Conservation (phyloP, 352 stramenopile species). For the Globisporangium middletonii region DNA sequence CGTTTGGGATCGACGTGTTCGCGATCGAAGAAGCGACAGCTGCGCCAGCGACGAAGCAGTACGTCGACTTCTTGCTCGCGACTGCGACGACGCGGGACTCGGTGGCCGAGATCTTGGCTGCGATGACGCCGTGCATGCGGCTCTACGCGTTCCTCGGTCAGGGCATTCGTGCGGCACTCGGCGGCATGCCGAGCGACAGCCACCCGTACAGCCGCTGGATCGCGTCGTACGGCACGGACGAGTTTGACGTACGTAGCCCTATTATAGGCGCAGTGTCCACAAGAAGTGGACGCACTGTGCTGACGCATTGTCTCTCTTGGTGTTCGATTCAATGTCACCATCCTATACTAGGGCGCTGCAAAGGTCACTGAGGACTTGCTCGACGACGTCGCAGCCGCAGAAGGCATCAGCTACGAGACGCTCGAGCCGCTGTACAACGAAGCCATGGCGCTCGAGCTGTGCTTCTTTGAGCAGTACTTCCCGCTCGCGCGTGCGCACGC, state of each 20-base stretch:
- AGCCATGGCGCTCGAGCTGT: slow-evolving; percentile 47
- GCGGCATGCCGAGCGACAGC: not conserved
- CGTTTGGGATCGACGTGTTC: slow-evolving; percentile 38
- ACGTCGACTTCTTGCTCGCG: slow-evolving; percentile 42
- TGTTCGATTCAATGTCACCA: not conserved
- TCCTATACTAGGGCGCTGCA: slow-evolving; percentile 15
- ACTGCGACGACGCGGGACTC: slow-evolving; percentile 27
- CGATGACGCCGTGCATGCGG: slow-evolving; percentile 48
- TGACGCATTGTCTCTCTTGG: not conserved
- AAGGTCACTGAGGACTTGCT: slow-evolving; percentile 27
- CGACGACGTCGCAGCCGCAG: slow-evolving; percentile 21
- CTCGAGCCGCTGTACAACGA: slow-evolving; percentile 37
- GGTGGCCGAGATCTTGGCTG: slow-evolving; percentile 36
- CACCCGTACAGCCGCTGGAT: slow-evolving; percentile 45
- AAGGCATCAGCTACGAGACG: slow-evolving; percentile 17
- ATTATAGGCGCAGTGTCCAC: too few species aligned
- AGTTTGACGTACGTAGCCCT: slow-evolving; percentile 23
- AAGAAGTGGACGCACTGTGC: not conserved
- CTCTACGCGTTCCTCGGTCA: slow-evolving; percentile 45
- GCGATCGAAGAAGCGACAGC: slow-evolving; percentile 18
- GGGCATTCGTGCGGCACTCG: slow-evolving; percentile 17
- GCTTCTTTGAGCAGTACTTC: slow-evolving; percentile 52
- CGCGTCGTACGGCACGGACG: slow-evolving; percentile 30
- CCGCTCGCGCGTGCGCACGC: slow-evolving; percentile 17
- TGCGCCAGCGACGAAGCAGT: slow-evolving; percentile 29